These are phyloP conservation scores for Alternaria sp. DNA, from an alignment of 2,329 filamentous ascomycete genomes.

Conservation along the genomic window DNA sequence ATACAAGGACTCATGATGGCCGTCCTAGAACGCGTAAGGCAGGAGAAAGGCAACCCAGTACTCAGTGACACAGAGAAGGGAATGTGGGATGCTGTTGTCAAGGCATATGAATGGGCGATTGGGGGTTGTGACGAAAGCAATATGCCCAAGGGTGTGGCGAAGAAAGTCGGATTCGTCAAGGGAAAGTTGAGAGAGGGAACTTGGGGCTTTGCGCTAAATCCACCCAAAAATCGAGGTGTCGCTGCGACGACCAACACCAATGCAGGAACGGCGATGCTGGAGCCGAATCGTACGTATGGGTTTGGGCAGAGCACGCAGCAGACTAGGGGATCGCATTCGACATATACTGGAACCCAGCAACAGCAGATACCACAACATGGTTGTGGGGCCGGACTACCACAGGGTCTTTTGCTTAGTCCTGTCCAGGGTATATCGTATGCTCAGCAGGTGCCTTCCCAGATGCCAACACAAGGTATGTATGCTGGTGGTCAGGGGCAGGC, in stretches of 20 bases:
- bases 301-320: conserved; percentile 14
- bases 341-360: neutral
- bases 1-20: conserved; percentile 46
- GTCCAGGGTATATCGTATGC: conserved; percentile 7
- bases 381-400: neutral
- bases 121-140: conserved; percentile 31
- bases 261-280: neutral
- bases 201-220: conserved; percentile 29
- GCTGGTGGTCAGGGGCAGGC: neutral
- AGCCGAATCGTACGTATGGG: conserved; percentile 17
- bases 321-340: neutral
- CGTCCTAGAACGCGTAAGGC: conserved; percentile 37
- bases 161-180: conserved; percentile 38
- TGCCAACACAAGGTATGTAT: conserved; percentile 8
- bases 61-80: conserved; percentile 25
- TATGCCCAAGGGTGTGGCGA: conserved; percentile 36
- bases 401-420: neutral
- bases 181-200: conserved; percentile 36
- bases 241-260: neutral
- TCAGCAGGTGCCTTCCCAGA: conserved; percentile 6
- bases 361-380: conserved; percentile 2
- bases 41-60: conserved; percentile 32
- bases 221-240: neutral
- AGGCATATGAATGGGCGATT: conserved; percentile 38
- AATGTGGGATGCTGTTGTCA: conserved; percentile 37